Conservation (phyloP, 805 yeast species). For the Debaryomyces castellii region DNA sequence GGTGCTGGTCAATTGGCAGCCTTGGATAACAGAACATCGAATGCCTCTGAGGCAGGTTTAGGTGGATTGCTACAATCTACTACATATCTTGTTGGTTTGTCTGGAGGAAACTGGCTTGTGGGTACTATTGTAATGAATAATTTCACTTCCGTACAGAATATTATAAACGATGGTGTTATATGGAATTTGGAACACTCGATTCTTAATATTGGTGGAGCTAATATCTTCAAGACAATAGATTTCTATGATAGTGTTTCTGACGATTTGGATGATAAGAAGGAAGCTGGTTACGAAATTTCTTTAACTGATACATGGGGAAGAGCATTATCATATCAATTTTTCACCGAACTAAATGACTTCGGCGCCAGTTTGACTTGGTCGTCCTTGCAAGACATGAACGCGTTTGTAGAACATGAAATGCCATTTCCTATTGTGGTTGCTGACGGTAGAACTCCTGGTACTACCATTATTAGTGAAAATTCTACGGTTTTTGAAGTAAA, state of each 20-base stretch:
- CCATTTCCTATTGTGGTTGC: slow-evolving; percentile 42
- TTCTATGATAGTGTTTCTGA: slow-evolving; percentile 30
- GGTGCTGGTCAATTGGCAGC: slow-evolving; percentile 89
- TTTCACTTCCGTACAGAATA: slow-evolving; percentile 50
- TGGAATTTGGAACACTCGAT: slow-evolving; percentile 59
- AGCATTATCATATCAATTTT: slow-evolving; percentile 40
- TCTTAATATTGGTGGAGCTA: slow-evolving; percentile 63
- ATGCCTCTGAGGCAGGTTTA: slow-evolving; percentile 52
- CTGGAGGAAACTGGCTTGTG: slow-evolving; percentile 63
- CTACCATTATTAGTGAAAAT: slow-evolving; percentile 27
- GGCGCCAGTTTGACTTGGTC: slow-evolving; percentile 32
- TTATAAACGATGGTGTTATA: slow-evolving; percentile 24
- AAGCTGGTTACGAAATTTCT: slow-evolving; percentile 37
- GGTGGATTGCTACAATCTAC: slow-evolving; percentile 77
- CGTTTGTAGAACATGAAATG: slow-evolving; percentile 30
- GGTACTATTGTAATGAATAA: slow-evolving; percentile 62
- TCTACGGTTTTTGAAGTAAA: slow-evolving; percentile 40
- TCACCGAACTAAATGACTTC: slow-evolving; percentile 27
- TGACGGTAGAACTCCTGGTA: slow-evolving; percentile 37
- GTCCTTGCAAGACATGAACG: slow-evolving; percentile 20
- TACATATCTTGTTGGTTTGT: slow-evolving; percentile 74
- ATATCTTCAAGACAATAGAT: slow-evolving; percentile 65
- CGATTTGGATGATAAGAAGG: slow-evolving; percentile 29
- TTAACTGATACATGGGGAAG: slow-evolving; percentile 46
- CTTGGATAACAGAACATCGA: slow-evolving; percentile 66